phyloP scores from a whole-genome alignment of 257 asterid species.

The Solanum pennellii region DNA sequence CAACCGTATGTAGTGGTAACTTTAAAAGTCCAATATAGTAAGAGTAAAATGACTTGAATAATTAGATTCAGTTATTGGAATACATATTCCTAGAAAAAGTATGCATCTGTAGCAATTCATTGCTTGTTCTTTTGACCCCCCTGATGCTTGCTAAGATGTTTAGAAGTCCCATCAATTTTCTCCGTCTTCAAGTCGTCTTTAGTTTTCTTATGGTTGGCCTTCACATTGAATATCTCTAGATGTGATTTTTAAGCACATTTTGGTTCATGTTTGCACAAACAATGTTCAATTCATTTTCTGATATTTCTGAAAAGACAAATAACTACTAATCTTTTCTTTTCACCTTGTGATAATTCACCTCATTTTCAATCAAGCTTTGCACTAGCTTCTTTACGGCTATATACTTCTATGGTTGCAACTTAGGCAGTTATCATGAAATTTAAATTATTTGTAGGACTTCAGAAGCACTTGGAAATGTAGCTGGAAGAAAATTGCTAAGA shows the following conservation, averaged over 20 bases:
- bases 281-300: background rate
- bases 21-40: background rate
- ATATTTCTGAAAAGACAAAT: background rate
- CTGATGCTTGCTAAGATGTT: background rate
- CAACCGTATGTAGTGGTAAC: background rate
- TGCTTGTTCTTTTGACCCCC: background rate
- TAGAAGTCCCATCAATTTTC: background rate
- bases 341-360: background rate
- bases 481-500: conserved; percentile 35
- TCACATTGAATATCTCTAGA: background rate
- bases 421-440: background rate
- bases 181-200: background rate
- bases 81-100: background rate
- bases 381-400: background rate
- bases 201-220: background rate
- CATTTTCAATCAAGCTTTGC: background rate
- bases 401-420: background rate
- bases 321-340: background rate
- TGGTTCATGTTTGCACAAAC: background rate
- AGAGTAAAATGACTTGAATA: background rate
- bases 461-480: conserved; percentile 13
- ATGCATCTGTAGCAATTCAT: background rate
- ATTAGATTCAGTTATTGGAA: background rate
- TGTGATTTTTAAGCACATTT: background rate
- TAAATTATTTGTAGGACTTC: conserved; percentile 27